Base-by-base conservation (phyloP, 164 flowering plant species). In the Stephania yunnanensis region DNA sequence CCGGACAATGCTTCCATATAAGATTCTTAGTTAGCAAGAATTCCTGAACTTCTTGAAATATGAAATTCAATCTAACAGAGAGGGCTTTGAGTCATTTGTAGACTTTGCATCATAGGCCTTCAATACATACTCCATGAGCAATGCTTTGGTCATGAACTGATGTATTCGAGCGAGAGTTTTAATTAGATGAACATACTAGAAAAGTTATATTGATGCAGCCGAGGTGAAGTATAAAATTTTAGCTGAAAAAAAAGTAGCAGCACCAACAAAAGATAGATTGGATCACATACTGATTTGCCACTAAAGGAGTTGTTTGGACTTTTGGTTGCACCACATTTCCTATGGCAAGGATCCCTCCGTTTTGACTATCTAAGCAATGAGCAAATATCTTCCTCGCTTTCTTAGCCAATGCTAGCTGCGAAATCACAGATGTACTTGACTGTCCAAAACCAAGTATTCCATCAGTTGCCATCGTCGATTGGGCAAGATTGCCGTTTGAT, bases 371-470 rank as follows among this genome's bases (percentile, higher is more conserved):
- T 77, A 95, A 83, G 87, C 99, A 95, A 73, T 95, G 99, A 48
- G 98, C 82, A 83, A 95, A 95, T 75, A 83, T 79, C 78, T 87
- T 93, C 76, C 85, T 87, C 78, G 90, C 92, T 75, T 82, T 86
- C 74, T 95, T 96, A 72, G 91, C 63, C 63, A 91, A 81, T 76
- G 98, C 92, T 58, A 95, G 83, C 84, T 95, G 99, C 63, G 99
- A 92, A 82, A 95, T 77, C 87, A 91, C 75, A 22, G 99, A 95
- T 15, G 96, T 81, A 84, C 93, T 92, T 75, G 96, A 76, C 80
- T 91, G 92, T 73, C 99, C 99, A 86, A 95, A 93, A 69, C 99
- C 99, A 80, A 95, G 76, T 67, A 95, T 87, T 20, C 99, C 99
- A 88, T 95, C 98, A 77, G 91, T 86, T 69, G 96, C 99, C 48